These are phyloP conservation scores for Casuarina cunninghamiana DNA, from an alignment of 306 rosid species.

Conservation along the genomic window DNA sequence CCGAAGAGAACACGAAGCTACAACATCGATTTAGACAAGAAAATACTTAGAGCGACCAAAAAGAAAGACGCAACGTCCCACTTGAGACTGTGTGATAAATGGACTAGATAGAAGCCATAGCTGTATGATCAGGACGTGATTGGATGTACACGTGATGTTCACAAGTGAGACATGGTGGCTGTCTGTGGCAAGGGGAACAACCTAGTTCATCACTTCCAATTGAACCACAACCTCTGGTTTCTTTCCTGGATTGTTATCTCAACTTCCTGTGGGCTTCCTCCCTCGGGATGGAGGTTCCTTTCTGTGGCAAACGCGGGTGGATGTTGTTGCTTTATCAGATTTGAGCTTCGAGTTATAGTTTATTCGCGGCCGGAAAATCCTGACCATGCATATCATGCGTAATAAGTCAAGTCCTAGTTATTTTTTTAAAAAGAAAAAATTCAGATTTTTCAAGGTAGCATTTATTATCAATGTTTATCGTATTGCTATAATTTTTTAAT, in stretches of 20 bases:
- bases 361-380: neutral
- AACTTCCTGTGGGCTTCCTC: conserved; percentile 20
- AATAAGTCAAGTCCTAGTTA: no score
- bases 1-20: no score
- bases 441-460: no score
- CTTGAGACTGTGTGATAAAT: neutral
- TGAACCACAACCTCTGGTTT: conserved; percentile 34
- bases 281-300: neutral
- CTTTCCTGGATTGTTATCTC: neutral
- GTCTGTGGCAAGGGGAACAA: conserved; percentile 46
- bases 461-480: no score
- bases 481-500: no score
- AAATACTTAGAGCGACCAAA: neutral
- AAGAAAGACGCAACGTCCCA: neutral
- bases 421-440: no score
- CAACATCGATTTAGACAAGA: neutral
- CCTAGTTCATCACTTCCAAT: conserved; percentile 19
- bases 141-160: conserved; percentile 45
- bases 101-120: conserved; percentile 11
- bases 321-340: neutral
- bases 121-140: conserved; percentile 31
- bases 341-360: neutral
- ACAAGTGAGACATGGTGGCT: conserved; percentile 34
- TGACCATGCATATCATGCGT: no score
- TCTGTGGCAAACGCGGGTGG: no score